Evolutionary conservation across 148 eudicot species (phyloP), one percentile per base, ranked within the genome.

Genomic region (Camellia sinensis): DNA sequence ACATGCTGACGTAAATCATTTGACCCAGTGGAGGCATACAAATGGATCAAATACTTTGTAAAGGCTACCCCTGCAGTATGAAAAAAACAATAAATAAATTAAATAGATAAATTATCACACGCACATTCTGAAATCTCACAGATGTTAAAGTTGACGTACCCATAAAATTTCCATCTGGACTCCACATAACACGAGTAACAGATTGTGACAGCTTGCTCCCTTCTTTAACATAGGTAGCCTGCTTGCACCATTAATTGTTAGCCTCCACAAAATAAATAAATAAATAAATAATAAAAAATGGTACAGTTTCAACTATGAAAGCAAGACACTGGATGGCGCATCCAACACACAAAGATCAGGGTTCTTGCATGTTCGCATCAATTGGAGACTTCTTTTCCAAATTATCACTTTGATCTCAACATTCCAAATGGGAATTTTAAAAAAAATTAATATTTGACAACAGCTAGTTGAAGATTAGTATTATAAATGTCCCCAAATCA

Each of bases 31-130:
- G 86, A 89, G 29, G 91, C 85, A 91, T 93, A 95, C 84, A 95
- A 80, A 76, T 93, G 97, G 81, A 95, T 70, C 79, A 93, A 72
- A 81, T 93, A 95, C 83, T 91, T 93, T 19, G 90, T 81, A 79
- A 94, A 94, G 74, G 98, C 98, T 91, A 88, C 97, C 86, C 98
- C 98, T 94, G 91, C 87, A 83, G 40, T 75, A 80, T 59, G 37
- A 29, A 0, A 46, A 79, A 57, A 37, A 62, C 69, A 74, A 41
- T 29, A 54, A 78, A 41, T 29, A 29, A 29, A 29, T 29, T 29
- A 29, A 29, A 29, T 29, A 29, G 37, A 29, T 29, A 63, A 63
- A 59, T 43, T 22, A 66, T 37, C 37, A 48, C 44, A 11, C 5
- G 61, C 40, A 46, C 69, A 46, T 40, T 79, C 67, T 17, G 61